Conservation (phyloP, 2,329 filamentous ascomycete genomes). For the Lasiodiplodia sp. region DNA sequence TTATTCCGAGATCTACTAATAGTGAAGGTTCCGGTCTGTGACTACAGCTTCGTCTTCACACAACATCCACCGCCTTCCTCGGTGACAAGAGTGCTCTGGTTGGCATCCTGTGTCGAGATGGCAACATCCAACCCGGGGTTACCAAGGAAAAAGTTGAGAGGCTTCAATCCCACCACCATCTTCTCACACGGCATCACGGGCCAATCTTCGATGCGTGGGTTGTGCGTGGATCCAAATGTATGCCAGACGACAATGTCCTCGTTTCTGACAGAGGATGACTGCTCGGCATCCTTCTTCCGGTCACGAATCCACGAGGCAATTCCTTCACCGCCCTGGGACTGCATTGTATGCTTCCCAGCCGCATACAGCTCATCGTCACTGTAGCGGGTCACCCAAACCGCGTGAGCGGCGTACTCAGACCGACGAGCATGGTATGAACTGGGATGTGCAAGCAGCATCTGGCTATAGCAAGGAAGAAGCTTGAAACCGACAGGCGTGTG, state of each 20-base stretch:
- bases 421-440: slow-evolving; percentile 36
- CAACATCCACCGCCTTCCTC: background rate
- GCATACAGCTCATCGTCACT: slow-evolving; percentile 39
- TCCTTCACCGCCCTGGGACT: slow-evolving; percentile 31
- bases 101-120: background rate
- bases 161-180: slow-evolving; percentile 19
- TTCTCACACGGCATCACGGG: slow-evolving; percentile 42
- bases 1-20: too few species aligned
- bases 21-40: too few species aligned
- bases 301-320: slow-evolving; percentile 2
- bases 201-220: slow-evolving; percentile 41
- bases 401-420: slow-evolving; percentile 37
- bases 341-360: slow-evolving; percentile 38
- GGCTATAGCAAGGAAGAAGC: slow-evolving; percentile 48
- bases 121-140: background rate
- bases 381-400: slow-evolving; percentile 40
- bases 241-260: slow-evolving; percentile 42
- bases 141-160: background rate
- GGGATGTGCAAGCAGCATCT: slow-evolving; percentile 38
- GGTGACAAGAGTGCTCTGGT: background rate
- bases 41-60: background rate
- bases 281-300: background rate
- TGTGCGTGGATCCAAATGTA: slow-evolving; percentile 41
- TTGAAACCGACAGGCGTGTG: slow-evolving; percentile 60
- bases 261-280: slow-evolving; percentile 30